Base-by-base conservation (phyloP, 176 grass and related monocot species). In the Hordeum marinum region DNA sequence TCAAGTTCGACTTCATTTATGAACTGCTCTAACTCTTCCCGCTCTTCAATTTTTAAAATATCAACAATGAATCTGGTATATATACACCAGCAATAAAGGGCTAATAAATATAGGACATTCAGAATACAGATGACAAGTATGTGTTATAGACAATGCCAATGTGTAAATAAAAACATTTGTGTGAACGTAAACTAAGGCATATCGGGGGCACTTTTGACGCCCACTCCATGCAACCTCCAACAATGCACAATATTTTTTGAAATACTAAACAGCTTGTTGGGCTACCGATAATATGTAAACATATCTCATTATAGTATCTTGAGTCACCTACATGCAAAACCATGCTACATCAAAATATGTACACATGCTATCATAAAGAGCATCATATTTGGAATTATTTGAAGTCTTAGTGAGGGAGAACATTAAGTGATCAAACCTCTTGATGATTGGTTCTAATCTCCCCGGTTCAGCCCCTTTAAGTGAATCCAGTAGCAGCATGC, bases 401-500 rank as follows among this genome's bases (percentile, higher is more conserved):
- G 9, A 52, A 9, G n/a, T 10, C 24, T 32, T 69, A 9, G 21
- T 23, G 35, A 14, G 9, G 15, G 57, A 34, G 39, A 42, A 68
- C 68, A 37, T 37, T 68, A 77, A 80, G 42, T 40, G 45, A 75
- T 3, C 26, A 75, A 20, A 75, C 72, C 26, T 75, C 17, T 75
- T 54, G 72, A 55, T 54, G 46, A 15, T 3, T 75, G 45, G 9
- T 54, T 27, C 15, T 26, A 54, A 9, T 17, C 45, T 54, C 45
- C 2, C 68, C 1, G 88, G 91, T 32, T 70, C 84, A 11, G 69
- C 60, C 6, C 20, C 46, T 45, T 95, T 90, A 15, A 96, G 91
- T 77, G 96, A 98, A 94, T 98, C 96, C 36, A 98, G 71, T 23
- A 98, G 72, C 60, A 98, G 79, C 93, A 98, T 98, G 66, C 86